A percentile compares a stretch with the other conserved stretches of the same genome.
Conservation (phyloP, 2,329 filamentous ascomycete genomes). For the Paracorniculantispora psalliotae region DNA sequence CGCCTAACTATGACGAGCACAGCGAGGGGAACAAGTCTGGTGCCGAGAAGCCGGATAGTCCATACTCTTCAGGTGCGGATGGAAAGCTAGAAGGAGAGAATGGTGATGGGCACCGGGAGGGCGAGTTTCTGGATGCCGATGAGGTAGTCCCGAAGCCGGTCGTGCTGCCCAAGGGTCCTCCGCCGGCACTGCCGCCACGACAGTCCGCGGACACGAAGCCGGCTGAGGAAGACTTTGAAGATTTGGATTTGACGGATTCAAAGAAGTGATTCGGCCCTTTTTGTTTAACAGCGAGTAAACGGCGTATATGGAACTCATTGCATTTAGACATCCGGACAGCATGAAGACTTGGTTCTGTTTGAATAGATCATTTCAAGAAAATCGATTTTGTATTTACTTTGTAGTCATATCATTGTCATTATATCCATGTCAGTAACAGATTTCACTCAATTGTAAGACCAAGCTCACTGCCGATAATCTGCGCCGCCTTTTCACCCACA, state of each 20-base stretch:
- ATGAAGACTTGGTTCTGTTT: neutral
- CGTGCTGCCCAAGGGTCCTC: slow-evolving; percentile 9
- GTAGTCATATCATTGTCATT: too few species aligned
- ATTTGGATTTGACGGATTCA: slow-evolving; percentile 9
- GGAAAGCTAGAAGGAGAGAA: neutral
- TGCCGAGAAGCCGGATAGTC: neutral
- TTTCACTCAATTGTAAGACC: slow-evolving; percentile 15
- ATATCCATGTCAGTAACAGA: too few species aligned
- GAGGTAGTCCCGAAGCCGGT: neutral
- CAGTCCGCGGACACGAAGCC: neutral
- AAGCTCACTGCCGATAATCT: slow-evolving; percentile 33
- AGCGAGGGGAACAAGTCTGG: too few species aligned
- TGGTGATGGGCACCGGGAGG: neutral
- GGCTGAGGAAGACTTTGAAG: slow-evolving; percentile 6
- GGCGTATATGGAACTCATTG: neutral
- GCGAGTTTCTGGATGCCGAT: neutral
- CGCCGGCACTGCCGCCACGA: slow-evolving; percentile 10
- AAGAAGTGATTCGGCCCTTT: neutral
- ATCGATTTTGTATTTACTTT: too few species aligned
- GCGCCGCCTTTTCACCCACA: slow-evolving; percentile 42
- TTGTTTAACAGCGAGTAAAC: neutral
- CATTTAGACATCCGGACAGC: neutral
- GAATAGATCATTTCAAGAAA: too few species aligned
- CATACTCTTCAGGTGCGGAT: neutral
- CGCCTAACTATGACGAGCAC: neutral